phyloP scores from a whole-genome alignment of 2,329 filamentous ascomycete species.

The Botrytis pseudocinerea region DNA sequence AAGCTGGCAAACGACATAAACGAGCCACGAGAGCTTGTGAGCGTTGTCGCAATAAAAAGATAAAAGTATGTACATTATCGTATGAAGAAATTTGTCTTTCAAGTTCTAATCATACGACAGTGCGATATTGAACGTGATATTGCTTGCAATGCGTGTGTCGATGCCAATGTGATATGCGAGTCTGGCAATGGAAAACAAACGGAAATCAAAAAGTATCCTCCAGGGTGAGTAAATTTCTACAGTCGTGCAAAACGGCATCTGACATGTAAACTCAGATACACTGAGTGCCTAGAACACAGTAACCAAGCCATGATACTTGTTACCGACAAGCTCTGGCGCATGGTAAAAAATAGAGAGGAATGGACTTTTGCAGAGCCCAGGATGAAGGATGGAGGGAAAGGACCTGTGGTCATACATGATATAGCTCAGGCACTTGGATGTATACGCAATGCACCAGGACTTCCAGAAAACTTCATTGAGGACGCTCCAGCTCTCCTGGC shows the following conservation, averaged over 20 bases:
- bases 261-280: slow-evolving; percentile 7
- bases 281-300: slow-evolving; percentile 2
- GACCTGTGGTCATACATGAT: slow-evolving; percentile 16
- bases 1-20: slow-evolving; percentile 7
- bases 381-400: slow-evolving; percentile 16
- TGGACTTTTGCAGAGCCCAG: slow-evolving; percentile 15
- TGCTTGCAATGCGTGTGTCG: slow-evolving; percentile 18
- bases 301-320: slow-evolving; percentile 16
- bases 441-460: slow-evolving; percentile 14
- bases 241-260: background rate
- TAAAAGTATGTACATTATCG: background rate
- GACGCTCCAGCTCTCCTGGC: slow-evolving; percentile 8
- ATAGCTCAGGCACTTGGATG: slow-evolving; percentile 14
- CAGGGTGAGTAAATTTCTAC: background rate
- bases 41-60: slow-evolving; percentile 20
- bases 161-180: slow-evolving; percentile 15
- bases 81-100: background rate
- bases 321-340: slow-evolving; percentile 5
- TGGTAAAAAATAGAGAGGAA: slow-evolving; percentile 8
- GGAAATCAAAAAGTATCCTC: slow-evolving; percentile 15
- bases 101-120: slow-evolving; percentile 5
- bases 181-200: slow-evolving; percentile 13
- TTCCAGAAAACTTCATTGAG: slow-evolving; percentile 2
- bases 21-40: slow-evolving; percentile 17
- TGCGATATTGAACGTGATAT: slow-evolving; percentile 12